Conservation (phyloP, 2,329 filamentous ascomycete species). For the Chrysosporium keratinophilum region DNA sequence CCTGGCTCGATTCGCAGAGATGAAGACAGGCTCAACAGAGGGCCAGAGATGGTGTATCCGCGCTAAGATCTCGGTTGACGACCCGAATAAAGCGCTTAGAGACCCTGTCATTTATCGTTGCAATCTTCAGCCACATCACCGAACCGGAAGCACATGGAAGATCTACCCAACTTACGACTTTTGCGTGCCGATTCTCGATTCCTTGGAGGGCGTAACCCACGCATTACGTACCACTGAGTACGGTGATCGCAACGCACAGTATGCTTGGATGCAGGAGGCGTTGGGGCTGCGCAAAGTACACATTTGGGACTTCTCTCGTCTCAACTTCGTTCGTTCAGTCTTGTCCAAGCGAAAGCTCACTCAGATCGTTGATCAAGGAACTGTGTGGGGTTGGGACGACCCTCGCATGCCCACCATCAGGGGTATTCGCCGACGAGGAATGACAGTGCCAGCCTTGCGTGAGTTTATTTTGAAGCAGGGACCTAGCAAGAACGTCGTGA, state of each 20-base stretch:
- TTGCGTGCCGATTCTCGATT: conserved; percentile 53
- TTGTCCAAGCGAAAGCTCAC: conserved; percentile 45
- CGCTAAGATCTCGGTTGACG: conserved; percentile 83
- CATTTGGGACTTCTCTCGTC: conserved; percentile 45
- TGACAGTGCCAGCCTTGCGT: conserved; percentile 23
- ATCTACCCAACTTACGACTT: conserved; percentile 60
- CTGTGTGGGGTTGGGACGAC: conserved; percentile 44
- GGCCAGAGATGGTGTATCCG: conserved; percentile 83
- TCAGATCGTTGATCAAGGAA: conserved; percentile 40
- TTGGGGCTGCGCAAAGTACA: conserved; percentile 38
- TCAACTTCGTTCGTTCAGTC: conserved; percentile 43
- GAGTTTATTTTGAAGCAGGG: conserved; percentile 35
- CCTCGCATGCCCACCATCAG: conserved; percentile 43
- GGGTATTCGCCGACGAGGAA: conserved; percentile 37
- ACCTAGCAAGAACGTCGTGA: conserved; percentile 32
- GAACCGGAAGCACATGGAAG: conserved; percentile 55
- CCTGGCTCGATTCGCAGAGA: conserved; percentile 77
- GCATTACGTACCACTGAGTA: conserved; percentile 55
- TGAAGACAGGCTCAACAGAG: conserved; percentile 74
- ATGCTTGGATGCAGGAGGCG: conserved; percentile 42
- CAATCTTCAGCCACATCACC: conserved; percentile 57
- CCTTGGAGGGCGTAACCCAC: conserved; percentile 54
- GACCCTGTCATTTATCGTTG: conserved; percentile 97
- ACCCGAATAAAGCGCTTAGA: conserved; percentile 89
- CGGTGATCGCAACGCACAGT: conserved; percentile 43